Base-by-base conservation (phyloP, 805 yeast species). In the Millerozyma miso region DNA sequence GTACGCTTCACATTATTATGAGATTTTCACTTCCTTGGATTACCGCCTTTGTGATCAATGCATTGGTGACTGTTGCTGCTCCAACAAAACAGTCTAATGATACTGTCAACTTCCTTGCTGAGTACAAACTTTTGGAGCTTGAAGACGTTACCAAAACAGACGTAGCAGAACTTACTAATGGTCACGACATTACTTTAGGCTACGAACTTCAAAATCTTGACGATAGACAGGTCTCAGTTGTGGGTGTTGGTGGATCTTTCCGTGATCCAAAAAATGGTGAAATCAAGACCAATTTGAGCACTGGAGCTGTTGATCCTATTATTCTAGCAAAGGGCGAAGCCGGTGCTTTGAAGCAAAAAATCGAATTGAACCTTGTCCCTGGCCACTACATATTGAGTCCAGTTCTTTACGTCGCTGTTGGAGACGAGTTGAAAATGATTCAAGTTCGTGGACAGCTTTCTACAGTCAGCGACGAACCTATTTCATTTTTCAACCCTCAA, bases 401-500 rank as follows among this genome's bases (percentile, higher is more conserved):
- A 19, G 69, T 74, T 31, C 56, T 85, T 35, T 81, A 73, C 58
- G 71, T 81, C 37, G 66, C 73, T 23, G 71, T 67, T 54, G 67
- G 76, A 29, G 75, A 76, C 6, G 62, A 74, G 39, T 58, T 81
- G 51, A 74, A 78, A 63, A 66, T 70, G 49, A 67, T 85, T 33
- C 79, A 80, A 40, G 74, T 84, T 19, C 71, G 76, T 54, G 76
- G 80, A 39, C 81, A 79, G 54, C 63, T 81, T 45, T 66, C 85
- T 36, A 60, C 69, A 17, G 76, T 89, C 43, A 62, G 62, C 8
- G 96, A 88, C 53, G 76, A 75, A 31, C 75, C 82, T 43, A 68
- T 89, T 52, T 83, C 95, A 0, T 49, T 82, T 41, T 81, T 83
- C 65, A 79, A 85, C 58, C 93, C 90, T 12, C 80, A 82, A 62